A percentile compares a stretch with the other conserved stretches of the same genome.
Evolutionary conservation across 2,329 filamentous ascomycete genomes (phyloP).

Genomic region (Juglanconis oblonga): DNA sequence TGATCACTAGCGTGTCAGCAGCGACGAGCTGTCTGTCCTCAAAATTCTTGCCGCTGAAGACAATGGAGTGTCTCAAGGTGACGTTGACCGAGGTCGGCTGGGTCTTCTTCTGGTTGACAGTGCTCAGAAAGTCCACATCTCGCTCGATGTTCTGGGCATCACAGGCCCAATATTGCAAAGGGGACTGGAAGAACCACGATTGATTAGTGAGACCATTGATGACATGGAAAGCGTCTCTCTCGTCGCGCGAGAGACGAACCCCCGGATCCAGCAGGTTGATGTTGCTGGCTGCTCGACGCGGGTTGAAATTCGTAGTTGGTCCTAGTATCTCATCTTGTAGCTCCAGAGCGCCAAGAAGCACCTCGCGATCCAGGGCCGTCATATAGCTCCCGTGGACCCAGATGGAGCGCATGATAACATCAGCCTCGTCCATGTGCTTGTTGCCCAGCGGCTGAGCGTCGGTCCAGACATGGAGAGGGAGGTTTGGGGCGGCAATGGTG

Average conservation of each 20-base stretch:
- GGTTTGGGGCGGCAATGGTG: slow-evolving; percentile 65
- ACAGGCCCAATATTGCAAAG: slow-evolving; percentile 76
- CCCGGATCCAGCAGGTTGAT: slow-evolving; percentile 28
- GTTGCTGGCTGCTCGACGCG: slow-evolving; percentile 34
- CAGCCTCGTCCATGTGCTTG: slow-evolving; percentile 48
- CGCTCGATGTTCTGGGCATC: slow-evolving; percentile 53
- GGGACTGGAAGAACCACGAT: slow-evolving; percentile 80
- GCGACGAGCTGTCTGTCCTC: slow-evolving; percentile 64
- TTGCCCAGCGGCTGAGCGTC: slow-evolving; percentile 63
- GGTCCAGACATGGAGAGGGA: slow-evolving; percentile 81
- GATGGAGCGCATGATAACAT: slow-evolving; percentile 78
- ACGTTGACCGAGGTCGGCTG: slow-evolving; percentile 68
- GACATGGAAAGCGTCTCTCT: slow-evolving; percentile 56
- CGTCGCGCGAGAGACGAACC: slow-evolving; percentile 36
- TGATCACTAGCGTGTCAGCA: slow-evolving; percentile 76
- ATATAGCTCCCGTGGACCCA: slow-evolving; percentile 83
- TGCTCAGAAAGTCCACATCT: slow-evolving; percentile 63
- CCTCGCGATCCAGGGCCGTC: slow-evolving; percentile 64
- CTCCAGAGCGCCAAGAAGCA: slow-evolving; percentile 64
- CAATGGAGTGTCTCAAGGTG: slow-evolving; percentile 72
- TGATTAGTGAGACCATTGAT: slow-evolving; percentile 58
- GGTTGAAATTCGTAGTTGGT: slow-evolving; percentile 53
- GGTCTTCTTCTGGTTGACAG: slow-evolving; percentile 64
- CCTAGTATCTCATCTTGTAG: slow-evolving; percentile 70
- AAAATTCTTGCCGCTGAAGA: slow-evolving; percentile 79